Evolutionary conservation across 2,329 filamentous ascomycete genomes (phyloP), one percentile per base, ranked within the genome.

Genomic region (Bipolaris sorokiniana): DNA sequence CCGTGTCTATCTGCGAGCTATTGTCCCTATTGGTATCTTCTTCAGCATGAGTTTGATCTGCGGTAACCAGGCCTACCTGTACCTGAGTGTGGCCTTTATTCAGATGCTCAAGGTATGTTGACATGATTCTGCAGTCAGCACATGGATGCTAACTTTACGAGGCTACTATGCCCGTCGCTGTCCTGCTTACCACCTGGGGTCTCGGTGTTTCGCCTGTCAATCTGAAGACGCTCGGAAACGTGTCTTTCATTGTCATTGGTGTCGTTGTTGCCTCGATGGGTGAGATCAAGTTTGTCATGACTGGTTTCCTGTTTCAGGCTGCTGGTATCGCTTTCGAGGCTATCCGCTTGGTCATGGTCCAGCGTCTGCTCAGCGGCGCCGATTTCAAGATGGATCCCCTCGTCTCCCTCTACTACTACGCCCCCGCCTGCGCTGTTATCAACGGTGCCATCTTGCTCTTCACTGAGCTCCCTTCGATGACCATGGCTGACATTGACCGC

Each of bases 31-130:
- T 71, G 94, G 94, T 66, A 80, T 97, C 75, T 96, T 97, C 82
- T 98, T 97, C 87, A 95, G 90, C 76, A 82, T 97, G 82, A 95
- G 90, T 79, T 85, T 98, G 82, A 97, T 98, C 76, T 97, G 92
- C 79, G 92, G 93, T 74, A 98, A 98, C 82, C 80, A 96, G 79
- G 92, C 94, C 69, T 98, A 98, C 76, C 86, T 97, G 53, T 97
- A 97, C 79, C 86, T 98, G 60, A 95, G 90, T 66, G 94, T 98
- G 57, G 90, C 94, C 59, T 98, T 98, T 79, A 98, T 98, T 73
- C 94, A 98, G 84, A 98, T 98, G 94, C 88, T 98, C 78, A 98
- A 98, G 90, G 90, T 92, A 67, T 36, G 76, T 67, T 15, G 3
- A n/a, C 6, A 15, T n/a, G 18, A 16, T 20, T 6, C 31, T 2